Percentiles rank a stretch among this genome's conserved stretches.
phyloP scores from a whole-genome alignment of 163 green algal genomes.

The Volvox carteri region DNA sequence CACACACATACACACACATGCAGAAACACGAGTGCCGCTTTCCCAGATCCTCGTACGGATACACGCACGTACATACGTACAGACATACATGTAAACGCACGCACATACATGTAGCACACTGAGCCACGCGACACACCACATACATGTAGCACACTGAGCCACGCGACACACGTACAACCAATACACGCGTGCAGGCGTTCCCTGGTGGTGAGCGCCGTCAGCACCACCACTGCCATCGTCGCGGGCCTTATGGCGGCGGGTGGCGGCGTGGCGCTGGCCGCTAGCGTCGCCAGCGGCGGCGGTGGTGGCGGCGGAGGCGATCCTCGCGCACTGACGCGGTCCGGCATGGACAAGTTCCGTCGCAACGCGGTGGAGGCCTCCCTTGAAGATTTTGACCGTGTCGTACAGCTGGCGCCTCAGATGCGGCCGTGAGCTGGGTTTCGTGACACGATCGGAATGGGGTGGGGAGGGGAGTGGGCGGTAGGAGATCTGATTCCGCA shows the following conservation, averaged over 20 bases:
- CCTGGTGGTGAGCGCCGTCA: slow-evolving; percentile 12
- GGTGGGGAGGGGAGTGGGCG: too few species aligned
- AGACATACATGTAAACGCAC: too few species aligned
- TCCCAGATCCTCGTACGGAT: too few species aligned
- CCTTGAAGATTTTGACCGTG: slow-evolving; percentile 74
- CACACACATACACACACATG: too few species aligned
- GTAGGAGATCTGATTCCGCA: too few species aligned
- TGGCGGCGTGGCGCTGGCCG: slow-evolving; percentile 40
- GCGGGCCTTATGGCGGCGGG: slow-evolving; percentile 16
- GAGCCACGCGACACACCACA: too few species aligned
- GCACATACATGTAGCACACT: too few species aligned
- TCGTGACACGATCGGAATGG: too few species aligned
- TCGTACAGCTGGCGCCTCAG: slow-evolving; percentile 62
- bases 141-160: too few species aligned
- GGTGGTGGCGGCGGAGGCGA: slow-evolving; percentile 3
- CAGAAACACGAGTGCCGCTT: too few species aligned
- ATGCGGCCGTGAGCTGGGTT: slow-evolving; percentile 67
- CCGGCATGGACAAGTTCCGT: slow-evolving; percentile 68
- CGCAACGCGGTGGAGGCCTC: slow-evolving; percentile 69
- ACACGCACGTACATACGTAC: too few species aligned
- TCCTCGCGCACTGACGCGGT: slow-evolving; percentile 53
- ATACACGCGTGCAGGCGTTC: not conserved
- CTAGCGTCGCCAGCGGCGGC: not conserved
- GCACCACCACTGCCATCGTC: slow-evolving; percentile 32
- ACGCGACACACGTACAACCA: too few species aligned